Conservation (phyloP, 2,329 filamentous ascomycete species). For the Aspergillus aculeatinus region DNA sequence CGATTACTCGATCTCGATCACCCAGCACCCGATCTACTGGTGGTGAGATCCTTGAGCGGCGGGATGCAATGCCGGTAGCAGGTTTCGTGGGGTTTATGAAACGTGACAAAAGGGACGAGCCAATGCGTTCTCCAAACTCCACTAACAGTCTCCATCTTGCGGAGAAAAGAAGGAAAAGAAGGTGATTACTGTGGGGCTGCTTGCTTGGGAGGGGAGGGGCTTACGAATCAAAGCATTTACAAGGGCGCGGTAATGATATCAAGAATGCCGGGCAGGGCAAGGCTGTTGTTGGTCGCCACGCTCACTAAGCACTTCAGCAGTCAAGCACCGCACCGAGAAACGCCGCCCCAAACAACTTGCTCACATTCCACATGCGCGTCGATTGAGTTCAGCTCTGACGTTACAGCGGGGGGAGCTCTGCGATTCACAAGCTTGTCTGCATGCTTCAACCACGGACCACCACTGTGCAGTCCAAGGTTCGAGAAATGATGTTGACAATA, state of each 20-base stretch:
- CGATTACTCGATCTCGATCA: not conserved
- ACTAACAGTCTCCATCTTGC: not conserved
- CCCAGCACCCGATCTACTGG: not conserved
- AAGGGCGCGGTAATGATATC: not conserved
- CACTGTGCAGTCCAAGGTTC: not conserved
- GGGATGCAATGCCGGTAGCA: not conserved
- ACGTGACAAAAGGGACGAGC: not conserved
- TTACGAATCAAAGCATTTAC: not conserved
- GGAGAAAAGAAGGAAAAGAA: not conserved
- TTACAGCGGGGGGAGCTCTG: not conserved
- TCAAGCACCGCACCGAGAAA: not conserved
- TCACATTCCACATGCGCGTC: not conserved
- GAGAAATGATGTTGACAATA: not conserved
- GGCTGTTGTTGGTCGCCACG: constrained; percentile 2
- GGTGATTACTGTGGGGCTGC: no score
- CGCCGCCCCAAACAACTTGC: not conserved
- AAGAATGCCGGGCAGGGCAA: not conserved
- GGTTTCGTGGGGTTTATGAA: not conserved
- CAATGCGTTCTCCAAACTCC: not conserved
- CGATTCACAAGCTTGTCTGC: not conserved
- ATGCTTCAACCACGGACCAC: not conserved
- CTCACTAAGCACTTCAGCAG: not conserved
- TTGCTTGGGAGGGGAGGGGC: not conserved
- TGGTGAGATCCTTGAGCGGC: not conserved
- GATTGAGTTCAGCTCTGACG: constrained; percentile 3